Evolutionary conservation across 176 grass and related monocot genomes (phyloP), one percentile per base, ranked within the genome.

Genomic region (Miscanthus lutarioriparius): DNA sequence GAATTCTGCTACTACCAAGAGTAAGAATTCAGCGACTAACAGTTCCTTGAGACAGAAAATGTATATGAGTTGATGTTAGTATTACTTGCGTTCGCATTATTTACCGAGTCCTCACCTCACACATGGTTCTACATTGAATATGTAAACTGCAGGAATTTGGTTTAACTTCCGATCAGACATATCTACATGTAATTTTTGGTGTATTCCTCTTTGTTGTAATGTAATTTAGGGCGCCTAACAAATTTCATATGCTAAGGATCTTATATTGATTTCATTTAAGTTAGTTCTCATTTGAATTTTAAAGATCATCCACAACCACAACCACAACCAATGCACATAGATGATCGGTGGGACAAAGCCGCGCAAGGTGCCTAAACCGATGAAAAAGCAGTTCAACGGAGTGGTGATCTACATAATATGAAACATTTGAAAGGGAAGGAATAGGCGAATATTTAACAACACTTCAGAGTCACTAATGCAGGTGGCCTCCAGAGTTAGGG

Each of bases 21-120:
- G n/a, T n/a, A n/a, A n/a, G n/a, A n/a, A n/a, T n/a, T n/a, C n/a
- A n/a, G n/a, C n/a, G n/a, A n/a, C n/a, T n/a, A n/a, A n/a, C n/a
- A n/a, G n/a, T n/a, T n/a, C 22, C 54, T 10, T 23, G 54, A 58
- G 54, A 59, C 56, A 59, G 1, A 25, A 64, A 86, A 51, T 10
- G 7, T 74, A 30, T 62, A 16, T 14, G 40, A 22, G 78, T 53
- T 36, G 89, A 99, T 91, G 96, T 96, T 67, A 70, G 84, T 80
- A 41, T 75, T 75, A 26, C 22, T 70, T 12, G 1, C 63, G 3
- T 47, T 70, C 48, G 0, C 33, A 64, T 77, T n/a, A 14, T 79
- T 26, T 69, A 36, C 38, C 3, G 15, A 72, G 22, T 49, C 6
- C 9, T 30, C 33, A 47, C 26, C 19, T 6, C 9, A 38, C 41